These are phyloP conservation scores for Pestalotiopsis sp. DNA, from an alignment of 2,329 filamentous ascomycete genomes.

Conservation along the genomic window DNA sequence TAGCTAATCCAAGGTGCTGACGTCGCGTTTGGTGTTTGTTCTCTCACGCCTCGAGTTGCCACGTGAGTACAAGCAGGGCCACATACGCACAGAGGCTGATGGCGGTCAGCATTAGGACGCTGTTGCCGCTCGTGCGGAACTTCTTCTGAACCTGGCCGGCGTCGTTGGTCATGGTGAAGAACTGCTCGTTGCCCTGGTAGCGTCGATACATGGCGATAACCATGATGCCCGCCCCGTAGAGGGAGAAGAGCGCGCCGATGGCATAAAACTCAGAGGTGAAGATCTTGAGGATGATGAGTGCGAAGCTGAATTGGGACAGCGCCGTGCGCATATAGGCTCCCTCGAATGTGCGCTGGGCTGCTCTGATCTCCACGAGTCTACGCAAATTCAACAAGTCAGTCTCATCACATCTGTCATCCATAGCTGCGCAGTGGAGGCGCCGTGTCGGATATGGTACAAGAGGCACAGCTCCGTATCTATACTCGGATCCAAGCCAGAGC, in stretches of 20 bases:
- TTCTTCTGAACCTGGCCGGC: constrained; percentile 50
- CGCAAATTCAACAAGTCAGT: background rate
- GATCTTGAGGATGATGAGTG: constrained; percentile 92
- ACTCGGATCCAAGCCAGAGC: background rate
- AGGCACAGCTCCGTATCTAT: background rate
- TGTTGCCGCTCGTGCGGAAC: constrained; percentile 67
- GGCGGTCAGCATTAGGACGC: constrained; percentile 58
- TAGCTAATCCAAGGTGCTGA: background rate
- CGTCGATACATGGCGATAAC: constrained; percentile 83
- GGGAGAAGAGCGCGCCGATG: constrained; percentile 93
- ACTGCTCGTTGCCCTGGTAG: constrained; percentile 90
- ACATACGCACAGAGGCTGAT: constrained; percentile 62
- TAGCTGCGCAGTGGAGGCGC: background rate
- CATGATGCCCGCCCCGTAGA: constrained; percentile 85
- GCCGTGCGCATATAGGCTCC: constrained; percentile 96
- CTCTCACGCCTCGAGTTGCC: constrained; percentile 39
- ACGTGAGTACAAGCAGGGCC: constrained; percentile 58
- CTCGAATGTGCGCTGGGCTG: constrained; percentile 94
- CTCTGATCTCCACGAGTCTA: constrained; percentile 87
- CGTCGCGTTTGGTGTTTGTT: background rate
- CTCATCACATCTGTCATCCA: background rate
- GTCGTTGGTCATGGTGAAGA: constrained; percentile 67
- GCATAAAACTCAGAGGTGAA: constrained; percentile 96
- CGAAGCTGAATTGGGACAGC: constrained; percentile 92
- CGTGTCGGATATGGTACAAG: background rate